A percentile compares a stretch with the other conserved stretches of the same genome.
These are phyloP conservation scores for Ziziphus jujuba DNA, from an alignment of 306 rosid genomes.

Conservation along the genomic window DNA sequence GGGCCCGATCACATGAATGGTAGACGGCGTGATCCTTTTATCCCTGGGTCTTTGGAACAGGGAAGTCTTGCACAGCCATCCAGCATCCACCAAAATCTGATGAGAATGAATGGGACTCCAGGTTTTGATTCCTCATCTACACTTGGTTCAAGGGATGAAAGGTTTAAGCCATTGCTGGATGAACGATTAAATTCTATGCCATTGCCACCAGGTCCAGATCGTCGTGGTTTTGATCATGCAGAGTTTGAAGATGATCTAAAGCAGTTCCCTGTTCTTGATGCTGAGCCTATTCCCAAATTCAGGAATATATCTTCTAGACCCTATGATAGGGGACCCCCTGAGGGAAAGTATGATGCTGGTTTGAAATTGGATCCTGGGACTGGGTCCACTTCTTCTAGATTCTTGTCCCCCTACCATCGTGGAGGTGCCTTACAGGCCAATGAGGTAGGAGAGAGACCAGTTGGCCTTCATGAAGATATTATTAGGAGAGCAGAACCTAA, in stretches of 20 bases:
- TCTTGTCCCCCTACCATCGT: constrained; percentile 33
- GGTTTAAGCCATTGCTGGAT: constrained; percentile 55
- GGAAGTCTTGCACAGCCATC: constrained; percentile 35
- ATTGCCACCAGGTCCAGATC: constrained; percentile 34
- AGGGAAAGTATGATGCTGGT: constrained; percentile 34
- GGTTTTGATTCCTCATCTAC: constrained; percentile 37
- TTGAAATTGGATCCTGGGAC: constrained; percentile 29
- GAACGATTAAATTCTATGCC: constrained; percentile 38
- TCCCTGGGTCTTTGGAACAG: constrained; percentile 30
- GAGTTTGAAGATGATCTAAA: constrained; percentile 72
- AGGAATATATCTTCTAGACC: constrained; percentile 52
- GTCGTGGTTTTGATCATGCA: constrained; percentile 37
- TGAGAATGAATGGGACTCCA: constrained; percentile 38
- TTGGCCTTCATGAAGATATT: constrained; percentile 50
- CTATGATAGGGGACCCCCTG: constrained; percentile 44
- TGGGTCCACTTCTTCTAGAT: constrained; percentile 38
- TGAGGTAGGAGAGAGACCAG: constrained; percentile 56
- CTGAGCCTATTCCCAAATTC: constrained; percentile 53
- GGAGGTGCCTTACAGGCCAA: constrained; percentile 26
- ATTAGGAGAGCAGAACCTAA: constrained; percentile 46
- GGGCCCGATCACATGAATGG: constrained; percentile 30
- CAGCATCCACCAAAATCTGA: constrained; percentile 23
- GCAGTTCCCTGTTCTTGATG: constrained; percentile 59
- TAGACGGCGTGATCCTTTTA: constrained; percentile 21
- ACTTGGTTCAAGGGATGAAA: constrained; percentile 60